phyloP scores from a whole-genome alignment of 805 yeast genomes.

The Myxozyma monticola region DNA sequence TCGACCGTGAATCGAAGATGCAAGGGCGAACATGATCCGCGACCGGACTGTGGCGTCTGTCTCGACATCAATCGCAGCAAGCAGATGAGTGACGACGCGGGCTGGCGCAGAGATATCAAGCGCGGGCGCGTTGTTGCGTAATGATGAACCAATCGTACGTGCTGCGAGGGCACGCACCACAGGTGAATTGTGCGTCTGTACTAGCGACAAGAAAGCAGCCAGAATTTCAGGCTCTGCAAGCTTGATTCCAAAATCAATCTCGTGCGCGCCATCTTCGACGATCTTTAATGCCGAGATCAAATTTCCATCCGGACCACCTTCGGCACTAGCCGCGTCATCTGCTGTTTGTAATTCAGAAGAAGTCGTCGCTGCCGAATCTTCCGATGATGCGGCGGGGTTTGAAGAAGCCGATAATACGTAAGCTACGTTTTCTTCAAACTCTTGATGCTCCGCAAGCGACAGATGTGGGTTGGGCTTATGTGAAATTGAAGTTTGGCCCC shows the following conservation, averaged over 20 bases:
- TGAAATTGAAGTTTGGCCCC: conserved; percentile 18
- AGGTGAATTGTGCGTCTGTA: conserved; percentile 23
- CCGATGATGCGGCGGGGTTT: not conserved
- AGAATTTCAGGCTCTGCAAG: conserved; percentile 40
- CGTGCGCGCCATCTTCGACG: conserved; percentile 59
- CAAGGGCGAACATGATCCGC: conserved; percentile 34
- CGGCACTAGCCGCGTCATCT: not conserved
- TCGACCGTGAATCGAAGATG: conserved; percentile 30
- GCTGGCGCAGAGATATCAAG: conserved; percentile 34
- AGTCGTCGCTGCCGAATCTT: not conserved
- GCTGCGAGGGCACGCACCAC: conserved; percentile 51
- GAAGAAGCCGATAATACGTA: conserved; percentile 6
- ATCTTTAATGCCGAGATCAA: conserved; percentile 25
- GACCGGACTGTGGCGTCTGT: conserved; percentile 15
- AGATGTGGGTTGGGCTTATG: conserved; percentile 30
- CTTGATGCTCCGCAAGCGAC: conserved; percentile 21
- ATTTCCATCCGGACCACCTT: conserved; percentile 1
- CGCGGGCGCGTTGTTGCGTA: conserved; percentile 75
- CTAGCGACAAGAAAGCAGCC: conserved; percentile 25
- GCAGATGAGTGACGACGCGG: conserved; percentile 17
- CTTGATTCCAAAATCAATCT: conserved; percentile 55
- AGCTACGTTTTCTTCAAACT: conserved; percentile 14
- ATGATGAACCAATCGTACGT: conserved; percentile 62
- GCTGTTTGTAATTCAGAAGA: not conserved
- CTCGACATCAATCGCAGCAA: conserved; percentile 25